Evolutionary conservation across 2,329 filamentous ascomycete genomes (phyloP), one percentile per base, ranked within the genome.

Genomic region (Neonectria sp.): DNA sequence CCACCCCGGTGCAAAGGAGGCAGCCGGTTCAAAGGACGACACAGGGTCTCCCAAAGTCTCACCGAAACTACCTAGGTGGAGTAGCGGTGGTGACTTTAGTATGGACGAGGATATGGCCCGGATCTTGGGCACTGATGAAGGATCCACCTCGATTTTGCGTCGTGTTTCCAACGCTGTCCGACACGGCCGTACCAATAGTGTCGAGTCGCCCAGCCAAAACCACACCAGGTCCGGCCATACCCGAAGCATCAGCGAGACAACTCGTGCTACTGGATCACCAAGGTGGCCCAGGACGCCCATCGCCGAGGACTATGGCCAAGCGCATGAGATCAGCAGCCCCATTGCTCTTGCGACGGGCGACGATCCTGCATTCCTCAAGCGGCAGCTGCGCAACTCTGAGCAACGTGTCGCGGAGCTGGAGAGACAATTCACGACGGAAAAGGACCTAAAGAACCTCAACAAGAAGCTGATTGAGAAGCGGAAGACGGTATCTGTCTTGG

Each of bases 21-120:
- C 88, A 24, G 77, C 82, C 25, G 83, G 79, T 68, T 82, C 86
- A 58, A 80, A 83, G 74, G 77, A 82, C 67, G 76, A 78, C 25
- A 71, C 72, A 45, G 73, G 68, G 75, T 86, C 79, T 67, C 83
- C 79, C 70, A 88, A 89, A 71, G 80, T 81, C 45, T 93, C 92
- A 11, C 91, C 92, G 11, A 91, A 90, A 74, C 83, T 94, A 69
- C 89, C 92, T 71, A 87, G 91, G 75, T 93, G 89, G 89, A 97
- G 92, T 80, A 88, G 89, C 49, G 94, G 93, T 59, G 94, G 91
- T 61, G 95, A 97, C 71, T 96, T 98, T 77, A 96, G 93, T 67
- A 91, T 97, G 91, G 95, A 98, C 71, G 95, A 98, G 80, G 96
- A 98, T 78, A 94, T 98, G 90, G 93, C 93, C 60, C 92, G 95